Evolutionary conservation across 257 asterid genomes (phyloP), one percentile per base, ranked within the genome.

Genomic region (Eucommia ulmoides): DNA sequence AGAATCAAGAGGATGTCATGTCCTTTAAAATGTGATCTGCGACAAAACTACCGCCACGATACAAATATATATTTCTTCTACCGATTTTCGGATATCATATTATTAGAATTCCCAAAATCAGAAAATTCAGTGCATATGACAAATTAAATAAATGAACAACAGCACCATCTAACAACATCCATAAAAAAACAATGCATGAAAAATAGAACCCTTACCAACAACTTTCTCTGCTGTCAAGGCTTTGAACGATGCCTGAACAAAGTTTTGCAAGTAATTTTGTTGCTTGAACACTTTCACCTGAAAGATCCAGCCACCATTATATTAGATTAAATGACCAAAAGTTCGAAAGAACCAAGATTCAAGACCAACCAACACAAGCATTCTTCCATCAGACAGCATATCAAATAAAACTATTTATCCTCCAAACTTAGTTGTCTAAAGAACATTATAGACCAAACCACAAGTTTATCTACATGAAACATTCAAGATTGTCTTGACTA

Each of bases 271-370:
- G 76, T 89, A 89, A 65, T 82, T 80, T 51, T 91, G 84, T 69
- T 89, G 93, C 74, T 51, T 65, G 60, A 89, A 89, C 26, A 89
- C 96, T 73, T 82, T 89, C 63, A 89, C 98, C 94, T 89, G 64
- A 62, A 48, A 71, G 70, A 22, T 38, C 60, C 64, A 54, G 54
- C 52, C 38, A 67, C 41, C 9, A 18, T 35, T 25, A 57, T 49
- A 59, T 62, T 67, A 65, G 61, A 63, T 52, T 53, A 51, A 50
- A 64, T 23, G 21, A 35, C 14, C 22, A 18, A 42, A 52, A 52
- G 26, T 49, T 51, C 38, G 23, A 41, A 15, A 16, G 3, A 5
- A 16, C 20, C 15, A 20, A 52, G 35, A 33, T 23, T 41, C 50
- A 45, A 10, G 21, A 23, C 22, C 45, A 59, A 51, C 52, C 24